Evolutionary conservation across 2,329 filamentous ascomycete species (phyloP), one percentile per base, ranked within the genome.

Genomic region (Exophiala viscosa): DNA sequence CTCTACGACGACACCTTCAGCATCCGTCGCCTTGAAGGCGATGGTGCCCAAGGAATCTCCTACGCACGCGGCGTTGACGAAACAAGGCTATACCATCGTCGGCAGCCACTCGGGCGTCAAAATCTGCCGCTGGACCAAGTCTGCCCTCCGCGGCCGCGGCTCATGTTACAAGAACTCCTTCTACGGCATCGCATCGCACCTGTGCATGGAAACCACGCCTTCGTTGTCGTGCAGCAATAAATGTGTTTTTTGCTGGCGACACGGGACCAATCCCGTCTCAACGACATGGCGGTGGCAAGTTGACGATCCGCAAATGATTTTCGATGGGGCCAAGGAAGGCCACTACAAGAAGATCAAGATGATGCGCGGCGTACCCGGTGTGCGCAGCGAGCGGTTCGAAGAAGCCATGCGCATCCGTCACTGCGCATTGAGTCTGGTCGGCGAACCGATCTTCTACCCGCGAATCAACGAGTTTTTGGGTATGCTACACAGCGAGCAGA

Each of bases 321-420:
- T 96, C 66, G 75, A 87, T 34, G 92, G 92, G 44, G 90, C 96
- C 59, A 96, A 95, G 68, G 85, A 86, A 54, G 88, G 87, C 13
- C 93, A 97, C 70, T 96, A 96, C 76, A 86, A 92, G 66, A 97
- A 97, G 73, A 97, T 97, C 73, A 95, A 95, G 70, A 93, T 95
- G 87, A 81, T 97, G 78, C 87, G 89, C 46, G 93, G 92, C 47
- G 88, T 97, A 1, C 92, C 93, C 0, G 93, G 93, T 4, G 90
- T 97, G 3, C 82, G 92, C 9, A 88, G 91, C 1, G 92, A 97
- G 70, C 82, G 93, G 3, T 97, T 95, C 66, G 84, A 86, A 5
- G 93, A 97, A 73, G 92, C 91, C 0, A 90, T 96, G 86, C 81
- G 84, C 38, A 96, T 99, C 63, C 82, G 90, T 0, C 92, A 99